A percentile compares a stretch with the other conserved stretches of the same genome.
Conservation (phyloP, 2,329 filamentous ascomycete genomes). For the Cladophialophora bantiana region DNA sequence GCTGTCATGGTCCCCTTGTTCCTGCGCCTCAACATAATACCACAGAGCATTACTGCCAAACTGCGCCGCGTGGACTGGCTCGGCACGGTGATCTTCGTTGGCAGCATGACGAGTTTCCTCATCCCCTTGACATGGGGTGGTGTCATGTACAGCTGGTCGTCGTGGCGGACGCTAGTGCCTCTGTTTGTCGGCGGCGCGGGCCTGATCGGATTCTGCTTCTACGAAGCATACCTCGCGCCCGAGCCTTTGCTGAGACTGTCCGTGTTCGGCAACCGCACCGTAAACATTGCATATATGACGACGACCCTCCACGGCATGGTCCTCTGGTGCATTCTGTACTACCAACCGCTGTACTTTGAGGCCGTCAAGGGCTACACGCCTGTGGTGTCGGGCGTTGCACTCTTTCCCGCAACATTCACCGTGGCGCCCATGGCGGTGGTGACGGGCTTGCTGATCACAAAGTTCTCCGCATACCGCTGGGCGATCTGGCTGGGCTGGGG, state of each 20-base stretch:
- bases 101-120: conserved; percentile 64
- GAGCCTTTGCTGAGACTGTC: conserved; percentile 59
- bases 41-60: conserved; percentile 57
- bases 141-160: conserved; percentile 69
- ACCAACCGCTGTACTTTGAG: conserved; percentile 55
- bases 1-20: conserved; percentile 59
- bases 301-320: conserved; percentile 64
- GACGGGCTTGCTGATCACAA: conserved; percentile 62
- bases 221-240: conserved; percentile 59
- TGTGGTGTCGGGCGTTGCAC: conserved; percentile 62
- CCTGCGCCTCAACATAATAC: conserved; percentile 59
- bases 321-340: conserved; percentile 62
- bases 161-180: conserved; percentile 68
- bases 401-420: conserved; percentile 68
- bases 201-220: conserved; percentile 61
- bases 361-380: conserved; percentile 61
- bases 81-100: conserved; percentile 68
- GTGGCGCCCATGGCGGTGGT: conserved; percentile 67
- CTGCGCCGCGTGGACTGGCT: conserved; percentile 67
- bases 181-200: conserved; percentile 63
- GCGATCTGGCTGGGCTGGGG: conserved; percentile 68
- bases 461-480: conserved; percentile 67
- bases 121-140: conserved; percentile 71
- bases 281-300: conserved; percentile 59
- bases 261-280: conserved; percentile 56